phyloP scores from a whole-genome alignment of 2,329 filamentous ascomycete genomes.

The Calonectria crousiana region DNA sequence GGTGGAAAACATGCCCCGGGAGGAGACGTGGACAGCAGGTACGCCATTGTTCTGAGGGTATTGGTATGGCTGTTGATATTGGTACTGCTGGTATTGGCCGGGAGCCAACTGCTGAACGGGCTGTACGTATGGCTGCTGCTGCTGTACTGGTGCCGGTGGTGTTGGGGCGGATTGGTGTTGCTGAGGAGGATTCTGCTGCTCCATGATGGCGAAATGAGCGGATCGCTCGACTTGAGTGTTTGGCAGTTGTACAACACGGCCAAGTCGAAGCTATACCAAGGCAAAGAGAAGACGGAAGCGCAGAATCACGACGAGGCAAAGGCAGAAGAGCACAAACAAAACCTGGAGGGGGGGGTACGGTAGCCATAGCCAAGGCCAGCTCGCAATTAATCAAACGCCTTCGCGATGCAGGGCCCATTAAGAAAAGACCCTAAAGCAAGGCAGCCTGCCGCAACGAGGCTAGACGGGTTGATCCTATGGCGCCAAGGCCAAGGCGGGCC shows the following conservation, averaged over 20 bases:
- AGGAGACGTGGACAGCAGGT: conserved; percentile 12
- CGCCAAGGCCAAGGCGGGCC: neutral
- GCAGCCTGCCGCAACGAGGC: neutral
- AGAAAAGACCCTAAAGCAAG: neutral
- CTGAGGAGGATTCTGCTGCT: neutral
- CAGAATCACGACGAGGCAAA: neutral
- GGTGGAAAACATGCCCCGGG: conserved; percentile 15
- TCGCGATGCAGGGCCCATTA: neutral
- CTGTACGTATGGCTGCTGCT: neutral
- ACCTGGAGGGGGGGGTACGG: neutral
- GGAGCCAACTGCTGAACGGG: neutral
- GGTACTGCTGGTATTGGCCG: neutral
- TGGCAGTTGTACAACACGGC: neutral
- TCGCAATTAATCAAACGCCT: neutral
- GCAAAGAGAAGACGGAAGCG: neutral
- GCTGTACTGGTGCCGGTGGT: neutral
- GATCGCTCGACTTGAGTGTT: neutral
- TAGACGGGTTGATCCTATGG: conserved; percentile 4
- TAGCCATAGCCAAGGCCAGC: neutral
- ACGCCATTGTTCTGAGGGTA: neutral
- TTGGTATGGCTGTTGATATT: neutral
- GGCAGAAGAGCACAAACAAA: neutral
- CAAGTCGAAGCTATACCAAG: neutral
- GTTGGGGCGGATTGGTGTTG: neutral
- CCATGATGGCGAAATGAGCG: conserved; percentile 6